phyloP scores from a whole-genome alignment of 2,329 filamentous ascomycete species.

The Plenodomus biglobosus region DNA sequence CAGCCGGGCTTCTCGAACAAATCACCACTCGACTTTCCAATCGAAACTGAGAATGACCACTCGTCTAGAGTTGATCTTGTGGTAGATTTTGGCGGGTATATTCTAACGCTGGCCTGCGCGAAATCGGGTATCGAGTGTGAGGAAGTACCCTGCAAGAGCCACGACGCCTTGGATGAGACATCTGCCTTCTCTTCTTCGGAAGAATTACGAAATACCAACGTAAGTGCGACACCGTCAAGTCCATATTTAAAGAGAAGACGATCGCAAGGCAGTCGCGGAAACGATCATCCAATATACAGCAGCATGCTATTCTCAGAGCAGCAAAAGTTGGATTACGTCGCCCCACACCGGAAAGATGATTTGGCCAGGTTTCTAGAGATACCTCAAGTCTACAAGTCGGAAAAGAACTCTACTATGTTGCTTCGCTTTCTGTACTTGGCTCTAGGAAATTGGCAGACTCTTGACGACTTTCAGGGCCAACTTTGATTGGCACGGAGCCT shows the following conservation, averaged over 20 bases:
- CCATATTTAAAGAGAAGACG: neutral
- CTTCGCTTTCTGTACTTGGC: conserved; percentile 4
- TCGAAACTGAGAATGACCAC: neutral
- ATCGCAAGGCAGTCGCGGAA: neutral
- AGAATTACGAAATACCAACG: neutral
- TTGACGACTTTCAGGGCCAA: conserved; percentile 3
- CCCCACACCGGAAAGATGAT: neutral
- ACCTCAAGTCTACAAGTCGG: neutral
- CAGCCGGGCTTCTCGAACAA: neutral
- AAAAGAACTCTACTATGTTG: neutral
- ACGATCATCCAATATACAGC: neutral
- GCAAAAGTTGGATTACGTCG: neutral
- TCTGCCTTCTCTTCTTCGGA: neutral
- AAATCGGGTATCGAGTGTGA: neutral
- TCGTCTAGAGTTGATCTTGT: neutral
- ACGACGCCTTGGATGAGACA: neutral
- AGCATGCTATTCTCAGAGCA: neutral
- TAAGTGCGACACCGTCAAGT: neutral
- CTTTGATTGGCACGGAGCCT: neutral
- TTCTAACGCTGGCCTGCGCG: no score
- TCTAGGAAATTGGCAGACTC: conserved; percentile 6
- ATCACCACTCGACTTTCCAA: no score
- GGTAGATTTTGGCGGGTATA: no score
- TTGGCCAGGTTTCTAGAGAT: neutral
- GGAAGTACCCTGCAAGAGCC: neutral